Conservation (phyloP, 225 moss, liverwort and hornwort species). For the Anthoceros angustus region DNA sequence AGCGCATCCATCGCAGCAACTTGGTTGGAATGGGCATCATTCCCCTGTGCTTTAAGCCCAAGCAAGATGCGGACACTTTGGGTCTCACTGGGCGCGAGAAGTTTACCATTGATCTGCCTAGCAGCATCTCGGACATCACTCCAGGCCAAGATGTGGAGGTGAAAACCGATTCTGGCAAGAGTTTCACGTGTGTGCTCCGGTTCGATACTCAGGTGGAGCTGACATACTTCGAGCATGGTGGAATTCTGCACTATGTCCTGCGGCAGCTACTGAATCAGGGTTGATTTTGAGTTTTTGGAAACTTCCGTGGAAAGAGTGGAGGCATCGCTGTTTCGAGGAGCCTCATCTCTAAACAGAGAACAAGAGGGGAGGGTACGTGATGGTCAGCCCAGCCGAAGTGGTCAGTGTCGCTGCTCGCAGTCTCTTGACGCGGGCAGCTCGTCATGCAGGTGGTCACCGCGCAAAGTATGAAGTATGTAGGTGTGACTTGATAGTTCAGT, state of each 20-base stretch:
- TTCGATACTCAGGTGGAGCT: conserved; percentile 86
- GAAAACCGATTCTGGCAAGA: conserved; percentile 54
- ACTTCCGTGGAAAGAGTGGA: too few species aligned
- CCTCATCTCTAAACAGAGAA: too few species aligned
- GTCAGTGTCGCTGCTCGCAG: too few species aligned
- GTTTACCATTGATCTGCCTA: conserved; percentile 53
- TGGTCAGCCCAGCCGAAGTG: too few species aligned
- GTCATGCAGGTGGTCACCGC: too few species aligned
- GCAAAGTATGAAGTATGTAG: too few species aligned
- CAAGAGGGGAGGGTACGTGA: too few species aligned
- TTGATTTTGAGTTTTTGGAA: not conserved
- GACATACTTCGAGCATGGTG: conserved; percentile 80
- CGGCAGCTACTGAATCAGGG: conserved; percentile 50
- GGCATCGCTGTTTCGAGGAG: too few species aligned
- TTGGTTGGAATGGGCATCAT: conserved; percentile 91
- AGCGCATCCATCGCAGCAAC: conserved; percentile 97
- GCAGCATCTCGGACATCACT: conserved; percentile 35
- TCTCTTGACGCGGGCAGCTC: too few species aligned
- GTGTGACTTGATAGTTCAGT: too few species aligned
- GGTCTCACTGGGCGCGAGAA: conserved; percentile 80
- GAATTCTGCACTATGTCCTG: conserved; percentile 82
- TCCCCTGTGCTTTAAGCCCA: conserved; percentile 77
- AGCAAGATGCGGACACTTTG: conserved; percentile 62
- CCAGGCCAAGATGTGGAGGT: conserved; percentile 78
- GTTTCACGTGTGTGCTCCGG: conserved; percentile 60